Conservation (phyloP, 2,329 filamentous ascomycete genomes). For the Hypocrella siamensis region DNA sequence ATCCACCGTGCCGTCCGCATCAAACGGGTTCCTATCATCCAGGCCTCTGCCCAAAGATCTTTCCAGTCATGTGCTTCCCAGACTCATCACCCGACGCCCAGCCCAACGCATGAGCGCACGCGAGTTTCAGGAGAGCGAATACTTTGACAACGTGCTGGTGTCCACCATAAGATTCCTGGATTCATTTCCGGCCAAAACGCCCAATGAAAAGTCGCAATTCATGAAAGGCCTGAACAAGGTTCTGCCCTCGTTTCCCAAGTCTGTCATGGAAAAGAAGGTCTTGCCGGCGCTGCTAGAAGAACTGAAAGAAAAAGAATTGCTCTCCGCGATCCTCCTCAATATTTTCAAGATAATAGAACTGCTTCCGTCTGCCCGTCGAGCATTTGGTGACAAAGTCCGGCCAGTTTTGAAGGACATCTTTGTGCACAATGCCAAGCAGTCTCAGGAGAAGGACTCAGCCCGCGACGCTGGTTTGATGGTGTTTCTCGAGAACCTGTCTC, state of each 20-base stretch:
- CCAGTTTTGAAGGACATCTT: constrained; percentile 76
- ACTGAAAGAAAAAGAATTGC: constrained; percentile 76
- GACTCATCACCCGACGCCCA: constrained; percentile 73
- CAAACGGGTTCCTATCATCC: constrained; percentile 74
- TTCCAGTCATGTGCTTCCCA: constrained; percentile 58
- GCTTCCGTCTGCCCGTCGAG: constrained; percentile 59
- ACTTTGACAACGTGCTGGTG: constrained; percentile 93
- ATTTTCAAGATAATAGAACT: constrained; percentile 78
- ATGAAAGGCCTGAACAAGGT: constrained; percentile 79
- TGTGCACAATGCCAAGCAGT: constrained; percentile 39
- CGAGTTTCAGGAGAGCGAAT: constrained; percentile 89
- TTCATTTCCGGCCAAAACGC: constrained; percentile 76
- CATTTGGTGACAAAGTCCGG: constrained; percentile 76
- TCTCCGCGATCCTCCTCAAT: constrained; percentile 77
- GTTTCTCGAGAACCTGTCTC: constrained; percentile 65
- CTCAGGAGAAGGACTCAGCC: constrained; percentile 59
- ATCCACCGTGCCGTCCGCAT: constrained; percentile 59
- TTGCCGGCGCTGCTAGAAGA: constrained; percentile 81
- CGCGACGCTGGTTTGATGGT: constrained; percentile 88
- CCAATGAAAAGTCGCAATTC: constrained; percentile 81
- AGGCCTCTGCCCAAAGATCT: constrained; percentile 69
- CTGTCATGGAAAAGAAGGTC: constrained; percentile 89
- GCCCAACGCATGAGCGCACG: constrained; percentile 75
- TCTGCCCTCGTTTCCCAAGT: constrained; percentile 79
- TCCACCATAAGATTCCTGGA: constrained; percentile 94